phyloP scores from a whole-genome alignment of 176 grass and related monocot species.

The Rhynchospora breviuscula region DNA sequence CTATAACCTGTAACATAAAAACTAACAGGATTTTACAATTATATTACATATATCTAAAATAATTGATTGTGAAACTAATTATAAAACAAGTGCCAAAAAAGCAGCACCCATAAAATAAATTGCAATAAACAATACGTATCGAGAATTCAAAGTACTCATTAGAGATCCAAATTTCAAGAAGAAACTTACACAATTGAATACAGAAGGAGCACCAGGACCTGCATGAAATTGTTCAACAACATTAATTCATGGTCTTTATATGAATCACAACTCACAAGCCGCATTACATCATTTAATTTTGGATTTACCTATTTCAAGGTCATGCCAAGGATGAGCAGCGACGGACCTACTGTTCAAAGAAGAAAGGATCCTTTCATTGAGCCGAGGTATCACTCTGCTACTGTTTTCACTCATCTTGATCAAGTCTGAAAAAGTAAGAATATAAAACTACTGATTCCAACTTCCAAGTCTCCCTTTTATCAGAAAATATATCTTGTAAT shows the following conservation, averaged over 20 bases:
- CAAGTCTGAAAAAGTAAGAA: not conserved
- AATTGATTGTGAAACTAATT: too few species aligned
- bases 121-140: not conserved
- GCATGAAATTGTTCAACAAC: conserved; percentile 2
- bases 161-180: not conserved
- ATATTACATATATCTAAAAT: too few species aligned
- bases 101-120: not conserved
- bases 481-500: not conserved
- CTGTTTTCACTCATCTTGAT: conserved; percentile 20
- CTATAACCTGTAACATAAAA: conserved; percentile 27
- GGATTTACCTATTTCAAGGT: conserved; percentile 32
- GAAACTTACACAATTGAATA: conserved; percentile 46
- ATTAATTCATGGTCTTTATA: not conserved
- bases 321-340: conserved; percentile 40
- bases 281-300: too few species aligned
- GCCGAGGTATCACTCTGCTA: conserved; percentile 19
- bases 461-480: not conserved
- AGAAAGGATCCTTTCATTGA: conserved; percentile 38
- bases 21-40: not conserved
- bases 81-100: too few species aligned
- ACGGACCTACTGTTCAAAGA: conserved; percentile 23
- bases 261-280: not conserved
- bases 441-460: not conserved
- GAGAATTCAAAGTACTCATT: not conserved
- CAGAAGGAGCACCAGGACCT: conserved; percentile 35